Percentiles rank a stretch among this genome's conserved stretches.
These are phyloP conservation scores for Spizellomyces sp. DNA, from an alignment of 192 early-diverging fungal genomes.

Conservation along the genomic window DNA sequence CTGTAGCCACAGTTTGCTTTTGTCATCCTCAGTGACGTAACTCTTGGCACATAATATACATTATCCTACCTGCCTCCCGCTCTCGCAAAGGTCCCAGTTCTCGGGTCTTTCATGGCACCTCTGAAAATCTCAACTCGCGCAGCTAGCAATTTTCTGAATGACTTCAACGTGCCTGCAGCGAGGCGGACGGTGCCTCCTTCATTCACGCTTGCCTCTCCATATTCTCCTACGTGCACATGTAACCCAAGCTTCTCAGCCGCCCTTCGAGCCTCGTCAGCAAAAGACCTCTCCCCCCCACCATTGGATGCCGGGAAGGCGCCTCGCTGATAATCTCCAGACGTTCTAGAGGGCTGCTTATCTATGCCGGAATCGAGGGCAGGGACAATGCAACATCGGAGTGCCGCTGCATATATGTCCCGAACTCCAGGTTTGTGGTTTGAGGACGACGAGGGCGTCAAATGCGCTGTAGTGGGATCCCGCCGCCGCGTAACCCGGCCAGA, in stretches of 20 bases:
- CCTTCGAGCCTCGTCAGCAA: slow-evolving; percentile 16
- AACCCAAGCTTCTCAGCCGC: slow-evolving; percentile 8
- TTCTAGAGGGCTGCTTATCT: neutral
- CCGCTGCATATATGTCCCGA: slow-evolving; percentile 14
- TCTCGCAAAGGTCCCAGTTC: slow-evolving; percentile 24
- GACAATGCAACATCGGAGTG: slow-evolving; percentile 25
- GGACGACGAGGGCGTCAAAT: neutral
- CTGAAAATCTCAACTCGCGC: slow-evolving; percentile 24
- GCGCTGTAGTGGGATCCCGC: neutral
- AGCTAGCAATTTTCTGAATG: slow-evolving; percentile 25
- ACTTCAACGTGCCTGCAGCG: slow-evolving; percentile 17
- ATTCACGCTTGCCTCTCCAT: slow-evolving; percentile 1
- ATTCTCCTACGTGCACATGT: neutral
- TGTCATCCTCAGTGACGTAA: slow-evolving; percentile 11
- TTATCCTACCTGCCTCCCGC: slow-evolving; percentile 13
- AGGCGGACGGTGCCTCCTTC: slow-evolving; percentile 32
- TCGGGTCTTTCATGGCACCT: slow-evolving; percentile 14
- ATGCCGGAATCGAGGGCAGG: slow-evolving; percentile 21
- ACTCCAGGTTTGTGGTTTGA: no score
- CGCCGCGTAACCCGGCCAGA: neutral
- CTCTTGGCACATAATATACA: slow-evolving; percentile 2
- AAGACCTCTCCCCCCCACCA: neutral
- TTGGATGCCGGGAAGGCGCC: neutral
- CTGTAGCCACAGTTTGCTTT: neutral
- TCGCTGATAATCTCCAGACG: neutral